Base-by-base conservation (phyloP, 768 basidiomycete genomes). In the Podaxis sp. region DNA sequence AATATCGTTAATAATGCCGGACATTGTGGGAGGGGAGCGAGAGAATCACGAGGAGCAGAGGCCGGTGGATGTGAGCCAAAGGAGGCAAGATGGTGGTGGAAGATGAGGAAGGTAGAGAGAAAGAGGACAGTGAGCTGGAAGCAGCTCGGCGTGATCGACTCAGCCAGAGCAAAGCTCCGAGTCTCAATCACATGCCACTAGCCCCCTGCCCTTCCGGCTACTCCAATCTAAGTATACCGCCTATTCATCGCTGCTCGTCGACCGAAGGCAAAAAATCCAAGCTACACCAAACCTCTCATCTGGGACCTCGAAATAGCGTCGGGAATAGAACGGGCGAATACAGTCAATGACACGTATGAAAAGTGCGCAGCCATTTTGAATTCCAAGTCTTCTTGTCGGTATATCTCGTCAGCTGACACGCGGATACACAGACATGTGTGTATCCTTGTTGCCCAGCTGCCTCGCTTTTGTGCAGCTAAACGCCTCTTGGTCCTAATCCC, bases 1-100 rank as follows among this genome's bases (percentile, higher is more conserved):
- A 65, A 86, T 74, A n/a, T 77, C 75, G 63, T 81, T 74, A 51
- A 82, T 64, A 50, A 77, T 63, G 38, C 47, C 29, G 37, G 61
- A 49, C 61, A 62, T 62, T 43, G 7, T 55, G 33, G 55, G 38
- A 15, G n/a, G n/a, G 43, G 33, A 24, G 36, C 38, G 50, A 47
- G 36, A 43, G 33, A 41, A 49, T 49, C 64, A 59, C 52, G 43
- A 22, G 54, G 62, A 50, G 55, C 47, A 37, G 38, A 57, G 27
- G 19, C 38, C 37, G 54, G 40, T 47, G 57, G 22, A 24, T 29
- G 22, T 19, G 55, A 64, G 37, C 47, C 58, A 56, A 59, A 61
- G 51, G 47, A 55, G 49, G 54, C 11, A 62, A 55, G 53, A 6
- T 29, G 36, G 43, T 17, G 15, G 52, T 41, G 51, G 59, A 54